A percentile compares a stretch with the other conserved stretches of the same genome.
Evolutionary conservation across 352 stramenopile species (phyloP).

Genomic region (Phytopythium helicoides): DNA sequence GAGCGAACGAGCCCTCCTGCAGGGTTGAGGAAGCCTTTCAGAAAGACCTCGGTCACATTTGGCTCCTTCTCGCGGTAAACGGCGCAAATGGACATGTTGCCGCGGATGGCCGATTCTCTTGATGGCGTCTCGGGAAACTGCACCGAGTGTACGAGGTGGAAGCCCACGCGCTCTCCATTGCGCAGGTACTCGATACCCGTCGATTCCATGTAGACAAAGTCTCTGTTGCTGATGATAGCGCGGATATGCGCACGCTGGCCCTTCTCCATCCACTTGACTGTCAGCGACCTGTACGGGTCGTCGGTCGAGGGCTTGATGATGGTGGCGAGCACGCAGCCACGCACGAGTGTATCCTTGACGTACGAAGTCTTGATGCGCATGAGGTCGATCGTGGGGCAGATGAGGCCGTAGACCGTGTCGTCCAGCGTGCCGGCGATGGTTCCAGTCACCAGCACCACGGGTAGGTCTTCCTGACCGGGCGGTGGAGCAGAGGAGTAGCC

Average conservation of each 20-base stretch:
- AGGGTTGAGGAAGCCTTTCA: constrained; percentile 42
- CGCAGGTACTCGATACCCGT: constrained; percentile 31
- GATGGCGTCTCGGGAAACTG: constrained; percentile 41
- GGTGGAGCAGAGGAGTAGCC: no score
- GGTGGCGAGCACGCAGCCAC: constrained; percentile 39
- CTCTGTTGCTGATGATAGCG: constrained; percentile 37
- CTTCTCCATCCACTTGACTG: constrained; percentile 54
- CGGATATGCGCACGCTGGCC: constrained; percentile 27
- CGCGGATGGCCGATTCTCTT: constrained; percentile 33
- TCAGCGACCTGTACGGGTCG: constrained; percentile 33
- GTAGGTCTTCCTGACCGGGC: constrained; percentile 12
- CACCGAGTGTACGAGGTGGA: constrained; percentile 41
- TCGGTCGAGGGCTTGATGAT: constrained; percentile 23
- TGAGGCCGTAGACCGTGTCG: constrained; percentile 40
- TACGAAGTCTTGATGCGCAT: constrained; percentile 46
- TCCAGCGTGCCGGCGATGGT: constrained; percentile 28
- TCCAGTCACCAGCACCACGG: constrained; percentile 28
- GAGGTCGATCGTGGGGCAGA: constrained; percentile 20
- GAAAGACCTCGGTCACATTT: constrained; percentile 52
- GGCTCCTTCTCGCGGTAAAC: constrained; percentile 50
- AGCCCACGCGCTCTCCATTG: constrained; percentile 41
- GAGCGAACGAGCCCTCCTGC: constrained; percentile 33
- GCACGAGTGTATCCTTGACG: constrained; percentile 33
- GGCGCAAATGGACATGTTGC: constrained; percentile 50
- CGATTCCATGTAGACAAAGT: constrained; percentile 46